Evolutionary conservation across 805 yeast species (phyloP).

Genomic region (Starmera caribaea): DNA sequence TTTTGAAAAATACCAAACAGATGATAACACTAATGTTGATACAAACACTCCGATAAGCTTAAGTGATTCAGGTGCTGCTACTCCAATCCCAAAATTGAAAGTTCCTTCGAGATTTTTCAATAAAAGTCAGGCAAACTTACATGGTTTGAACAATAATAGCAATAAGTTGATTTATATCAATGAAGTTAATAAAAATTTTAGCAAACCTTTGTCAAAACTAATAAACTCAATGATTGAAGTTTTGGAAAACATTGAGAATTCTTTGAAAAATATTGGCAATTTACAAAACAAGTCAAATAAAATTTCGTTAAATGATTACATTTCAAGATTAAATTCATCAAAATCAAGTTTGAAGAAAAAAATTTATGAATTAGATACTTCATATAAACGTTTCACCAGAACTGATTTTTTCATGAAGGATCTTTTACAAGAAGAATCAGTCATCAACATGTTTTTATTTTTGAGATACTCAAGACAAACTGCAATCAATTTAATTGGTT

Average conservation of each 20-base stretch:
- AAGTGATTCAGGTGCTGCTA: slow-evolving; percentile 16
- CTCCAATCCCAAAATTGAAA: slow-evolving; percentile 25
- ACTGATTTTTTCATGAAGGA: slow-evolving; percentile 26
- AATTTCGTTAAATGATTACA: slow-evolving; percentile 1
- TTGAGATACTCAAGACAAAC: slow-evolving; percentile 32
- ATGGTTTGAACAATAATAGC: background rate
- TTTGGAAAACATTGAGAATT: slow-evolving; percentile 15
- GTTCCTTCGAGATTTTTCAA: background rate
- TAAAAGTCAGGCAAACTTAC: slow-evolving; percentile 1
- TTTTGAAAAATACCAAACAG: background rate
- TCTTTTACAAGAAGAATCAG: slow-evolving; percentile 23
- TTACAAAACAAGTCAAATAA: background rate
- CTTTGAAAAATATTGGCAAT: slow-evolving; percentile 3
- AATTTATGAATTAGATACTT: slow-evolving; percentile 22
- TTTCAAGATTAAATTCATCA: slow-evolving; percentile 6
- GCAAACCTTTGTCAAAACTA: slow-evolving; percentile 18
- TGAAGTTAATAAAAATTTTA: slow-evolving; percentile 24
- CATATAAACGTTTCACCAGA: slow-evolving; percentile 26
- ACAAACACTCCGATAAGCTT: background rate
- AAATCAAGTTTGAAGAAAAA: slow-evolving; percentile 17
- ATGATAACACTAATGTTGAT: slow-evolving; percentile 1
- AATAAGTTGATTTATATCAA: slow-evolving; percentile 17
- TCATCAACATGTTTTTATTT: slow-evolving; percentile 29
- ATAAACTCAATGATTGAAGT: slow-evolving; percentile 23
- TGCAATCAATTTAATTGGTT: slow-evolving; percentile 24